Base-by-base conservation (phyloP, 352 stramenopile genomes). In the Pythium phragmitis region DNA sequence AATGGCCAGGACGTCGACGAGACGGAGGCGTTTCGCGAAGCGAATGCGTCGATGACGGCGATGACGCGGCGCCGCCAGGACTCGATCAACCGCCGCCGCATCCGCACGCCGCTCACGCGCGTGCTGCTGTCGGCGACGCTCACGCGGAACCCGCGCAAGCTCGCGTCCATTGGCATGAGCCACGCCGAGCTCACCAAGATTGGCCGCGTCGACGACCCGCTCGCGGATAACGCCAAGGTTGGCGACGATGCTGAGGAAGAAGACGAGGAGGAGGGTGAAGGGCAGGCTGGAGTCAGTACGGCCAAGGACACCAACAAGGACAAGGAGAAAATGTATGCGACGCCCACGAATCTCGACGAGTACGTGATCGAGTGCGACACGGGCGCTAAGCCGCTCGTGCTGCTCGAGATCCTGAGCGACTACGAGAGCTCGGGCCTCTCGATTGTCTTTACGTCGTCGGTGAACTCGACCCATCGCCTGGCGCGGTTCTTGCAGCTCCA, bases 121-220 rank as follows among this genome's bases (percentile, higher is more conserved):
- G 85, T 99, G 34, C 74, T 99, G 36, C 89, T 99, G 53, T 99
- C 96, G n/a, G 97, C 97, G 21, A 99, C 97, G 16, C 74, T 99
- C 46, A 99, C 96, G 53, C 90, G 90, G 23, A 98, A 99, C 84
- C 97, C 97, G 48, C 85, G 96, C 56, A 98, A 99, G 69, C 80
- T 99, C 46, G 93, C 96, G 2, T 79, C 91, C 2, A 94, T 99
- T 37, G 86, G 89, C 26, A 92, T 99, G 72, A 89, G 88, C 50
- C 96, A 99, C 77, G 96, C 97, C 4, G 95, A 98, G 63, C 74
- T 98, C 62, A 98, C 98, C 51, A 95, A 87, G 73, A 89, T 90
- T 65, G 73, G 82, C 39, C 74, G 78, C 46, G 74, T 85, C 48
- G 74, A 87, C 50, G 80, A 90, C 33, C 73, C 76, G 43, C 60